Evolutionary conservation across 257 asterid genomes (phyloP), one percentile per base, ranked within the genome.

Genomic region (Rubia yunnanensis): DNA sequence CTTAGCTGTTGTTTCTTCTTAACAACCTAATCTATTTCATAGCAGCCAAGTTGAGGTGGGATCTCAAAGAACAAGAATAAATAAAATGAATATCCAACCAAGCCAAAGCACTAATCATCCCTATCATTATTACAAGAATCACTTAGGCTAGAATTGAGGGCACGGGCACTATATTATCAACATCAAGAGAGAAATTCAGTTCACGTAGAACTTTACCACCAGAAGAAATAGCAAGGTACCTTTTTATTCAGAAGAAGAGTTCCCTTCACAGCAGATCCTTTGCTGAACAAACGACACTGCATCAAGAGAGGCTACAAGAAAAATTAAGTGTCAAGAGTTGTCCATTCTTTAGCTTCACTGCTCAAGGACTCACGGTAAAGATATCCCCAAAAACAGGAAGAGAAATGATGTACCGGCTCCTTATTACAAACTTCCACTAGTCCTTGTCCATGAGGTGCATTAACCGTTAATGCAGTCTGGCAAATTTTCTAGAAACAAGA

Each of bases 261-360:
- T 68, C 98, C 98, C 73, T 91, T 91, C 38, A 86, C 92, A 67
- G 96, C 98, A 70, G 50, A 35, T 38, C 98, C 98, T 53, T 80
- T 56, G 65, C 71, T 64, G 84, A 85, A 91, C 72, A 91, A 46
- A 68, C 96, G 98, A 67, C 96, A 88, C 61, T 88, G 98, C 74
- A 91, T 84, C 76, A 91, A 67, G 70, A 91, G 78, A 62, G 94
- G 95, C 98, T 91, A 83, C 70, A 76, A 77, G 55, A 50, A 72
- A 56, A 65, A 57, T 62, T 28, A 27, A 67, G 22, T 52, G 18
- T 15, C 58, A 9, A 65, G 68, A 8, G 28, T 5, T 14, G 50
- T 13, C 41, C 7, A 30, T 27, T 39, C 24, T 30, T 58, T 28
- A 28, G 41, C 62, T 28, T 28, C 63, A 58, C 17, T 5, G 63